These are phyloP conservation scores for Climacium dendroides DNA, from an alignment of 225 moss, liverwort and hornwort genomes.

Conservation along the genomic window DNA sequence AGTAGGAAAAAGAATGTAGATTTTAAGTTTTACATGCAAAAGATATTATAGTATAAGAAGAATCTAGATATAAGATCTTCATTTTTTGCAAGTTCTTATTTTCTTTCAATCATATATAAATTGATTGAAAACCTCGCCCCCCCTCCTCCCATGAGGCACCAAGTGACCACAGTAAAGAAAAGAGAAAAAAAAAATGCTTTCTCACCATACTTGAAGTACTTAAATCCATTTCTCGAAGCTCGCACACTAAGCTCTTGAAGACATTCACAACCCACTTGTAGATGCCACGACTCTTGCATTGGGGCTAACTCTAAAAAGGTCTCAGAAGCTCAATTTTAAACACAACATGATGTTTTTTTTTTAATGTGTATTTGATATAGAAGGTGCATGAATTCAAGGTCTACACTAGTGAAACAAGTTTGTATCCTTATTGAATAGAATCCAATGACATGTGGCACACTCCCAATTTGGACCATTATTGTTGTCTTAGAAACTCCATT, in stretches of 20 bases:
- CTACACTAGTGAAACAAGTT: fast-evolving
- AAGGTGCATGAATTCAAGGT: no score
- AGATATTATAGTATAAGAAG: fast-evolving
- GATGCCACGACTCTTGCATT: neutral
- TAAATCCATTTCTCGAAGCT: neutral
- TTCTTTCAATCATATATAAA: neutral
- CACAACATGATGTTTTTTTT: neutral
- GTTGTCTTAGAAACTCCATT: neutral
- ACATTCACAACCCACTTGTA: neutral
- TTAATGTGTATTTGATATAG: no score
- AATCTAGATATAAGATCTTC: neutral
- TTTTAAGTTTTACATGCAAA: neutral
- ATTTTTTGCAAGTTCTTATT: neutral
- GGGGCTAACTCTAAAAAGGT: neutral
- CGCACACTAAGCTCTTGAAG: neutral
- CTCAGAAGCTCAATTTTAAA: neutral
- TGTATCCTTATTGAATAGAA: fast-evolving
- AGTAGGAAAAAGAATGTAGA: neutral
- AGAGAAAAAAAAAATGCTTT: neutral
- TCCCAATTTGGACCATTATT: neutral
- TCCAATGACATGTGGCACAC: neutral
- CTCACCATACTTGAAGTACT: neutral
- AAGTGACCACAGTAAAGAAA: fast-evolving
- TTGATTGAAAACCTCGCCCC: neutral
- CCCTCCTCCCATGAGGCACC: no score